Base-by-base conservation (phyloP, 495 filamentous ascomycete species). In the Xylaria scruposa region DNA sequence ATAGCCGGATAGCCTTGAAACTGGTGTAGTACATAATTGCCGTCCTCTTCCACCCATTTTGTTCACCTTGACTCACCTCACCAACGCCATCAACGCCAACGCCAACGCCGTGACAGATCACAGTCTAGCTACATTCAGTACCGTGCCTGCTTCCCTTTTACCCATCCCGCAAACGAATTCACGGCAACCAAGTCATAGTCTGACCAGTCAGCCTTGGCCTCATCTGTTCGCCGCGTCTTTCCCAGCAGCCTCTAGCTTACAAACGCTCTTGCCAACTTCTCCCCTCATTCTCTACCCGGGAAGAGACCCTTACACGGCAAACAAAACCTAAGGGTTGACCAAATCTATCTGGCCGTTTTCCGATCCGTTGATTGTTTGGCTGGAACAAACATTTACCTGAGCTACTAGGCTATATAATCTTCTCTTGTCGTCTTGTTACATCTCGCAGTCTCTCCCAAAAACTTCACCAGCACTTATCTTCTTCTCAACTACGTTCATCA, bases 181-280 rank as follows among this genome's bases (percentile, higher is more conserved):
- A 38, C 38, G n/a, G 64, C 46, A 38, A 51, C 31, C 46, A 51
- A 21, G 29, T 38, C 19, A 53, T 46, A 21, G 31, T n/a, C 10
- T 38, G 15, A 8, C 38, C 33, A 68, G 40, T 49, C 33, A 68
- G 40, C 46, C 36, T 53, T 40, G 49, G 38, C 17, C 33, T 49
- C 36, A 5, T 58, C 54, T 47, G 40, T 46, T 44, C 53, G 51
- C 67, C 38, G 38, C 51, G 3, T 19, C 24, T 42, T 68, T 8
- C 29, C 59, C 15, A 26, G 51, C 46, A 40, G 56, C 63, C 68
- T 64, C 67, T 19, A 38, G 29, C 69, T 65, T 71, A 70, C 70
- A 73, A 77, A 77, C 74, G 73, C 47, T 33, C 70, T 15, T 19
- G 15, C 44, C 51, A 72, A 70, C 62, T 62, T 70, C 64, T 44